Evolutionary conservation across 1,139 yeast genomes (phyloP), one percentile per base, ranked within the genome.

Genomic region (Blastobotrys elegans): DNA sequence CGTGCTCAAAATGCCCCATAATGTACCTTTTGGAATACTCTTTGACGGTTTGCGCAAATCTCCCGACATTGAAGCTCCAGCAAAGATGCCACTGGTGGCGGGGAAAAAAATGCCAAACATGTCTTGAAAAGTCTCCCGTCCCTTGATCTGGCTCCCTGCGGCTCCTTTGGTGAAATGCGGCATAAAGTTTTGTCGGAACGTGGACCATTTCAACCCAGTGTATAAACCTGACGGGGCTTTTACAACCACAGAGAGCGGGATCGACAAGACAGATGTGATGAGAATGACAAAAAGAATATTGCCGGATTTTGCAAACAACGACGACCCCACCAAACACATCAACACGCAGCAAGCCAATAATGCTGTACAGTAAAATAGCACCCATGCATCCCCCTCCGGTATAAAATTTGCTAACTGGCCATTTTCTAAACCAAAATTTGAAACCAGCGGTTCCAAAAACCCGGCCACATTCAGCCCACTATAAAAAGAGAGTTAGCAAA

Each of bases 21-120:
- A 66, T 0, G 98, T 92, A 7, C 98, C 98, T 52, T 75, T 74
- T 0, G 98, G 97, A 47, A 92, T 92, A 1, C 95, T 81, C 56
- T 77, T 80, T 0, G 96, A 86, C 0, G 98, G 98, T 50, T 76
- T 80, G 51, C 77, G 71, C 52, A 92, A 72, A 57, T 89, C 96
- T n/a, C 98, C 97, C 40, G 96, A 88, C 97, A 92, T 92, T 14
- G 95, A 85, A 1, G 97, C 97, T n/a, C 98, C 98, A 1, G 98
- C 97, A 65, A 90, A 84, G 37, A 92, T 90, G 51, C 98, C 98
- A 2, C 97, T 96, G 0, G 97, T 90, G 0, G 98, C 96, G 13
- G 98, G 97, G 70, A 92, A 92, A 64, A 92, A 87, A 46, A 92
- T 86, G 2, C 97, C 97, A 75, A 92, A 92, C 56, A 92, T 68